Base-by-base conservation (phyloP, 2,329 filamentous ascomycete species). In the Pyricularia grisea region DNA sequence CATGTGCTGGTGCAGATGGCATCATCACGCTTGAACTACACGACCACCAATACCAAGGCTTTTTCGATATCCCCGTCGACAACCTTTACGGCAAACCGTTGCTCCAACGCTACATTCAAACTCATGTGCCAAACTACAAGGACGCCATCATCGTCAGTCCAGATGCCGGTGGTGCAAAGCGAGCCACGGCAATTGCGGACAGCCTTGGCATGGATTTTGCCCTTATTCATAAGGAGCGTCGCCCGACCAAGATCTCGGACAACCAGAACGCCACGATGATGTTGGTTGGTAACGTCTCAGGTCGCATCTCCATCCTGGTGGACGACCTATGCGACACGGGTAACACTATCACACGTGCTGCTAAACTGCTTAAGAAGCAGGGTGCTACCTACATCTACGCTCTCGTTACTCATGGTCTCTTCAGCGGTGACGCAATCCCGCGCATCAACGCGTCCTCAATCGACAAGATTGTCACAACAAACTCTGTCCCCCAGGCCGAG, bases 41-140 rank as follows among this genome's bases (percentile, higher is more conserved):
- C 78, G 94, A 97, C 78, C 92, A 93, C 61, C 93, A 99, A 80
- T 98, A 98, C 77, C 95, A 99, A 80, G 95, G 95, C 68, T 99
- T 97, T 84, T 98, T 99, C 77, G 94, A 99, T 77, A 97, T 98
- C 70, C 95, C 95, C 2, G 95, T 99, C 69, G 95, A 99, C 81
- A 99, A 99, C 78, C 85, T 99, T 23, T 98, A 98, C 81, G 94
- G 90, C 69, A 89, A 92, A 74, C 90, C 91, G 67, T 81, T 94
- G 67, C 83, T 91, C 68, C 88, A 90, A 76, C 85, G 85, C 71
- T 91, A 90, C 76, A 90, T 91, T 74, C 90, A 93, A 77, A 89
- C 91, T 76, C 88, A 93, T 75, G 95, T 97, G 70, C 90, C 92
- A 66, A 90, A 94, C 76, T 94, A 90, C 80, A 90, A 90, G 78